Conservation (phyloP, 2,329 filamentous ascomycete genomes). For the Penicillium sp. region DNA sequence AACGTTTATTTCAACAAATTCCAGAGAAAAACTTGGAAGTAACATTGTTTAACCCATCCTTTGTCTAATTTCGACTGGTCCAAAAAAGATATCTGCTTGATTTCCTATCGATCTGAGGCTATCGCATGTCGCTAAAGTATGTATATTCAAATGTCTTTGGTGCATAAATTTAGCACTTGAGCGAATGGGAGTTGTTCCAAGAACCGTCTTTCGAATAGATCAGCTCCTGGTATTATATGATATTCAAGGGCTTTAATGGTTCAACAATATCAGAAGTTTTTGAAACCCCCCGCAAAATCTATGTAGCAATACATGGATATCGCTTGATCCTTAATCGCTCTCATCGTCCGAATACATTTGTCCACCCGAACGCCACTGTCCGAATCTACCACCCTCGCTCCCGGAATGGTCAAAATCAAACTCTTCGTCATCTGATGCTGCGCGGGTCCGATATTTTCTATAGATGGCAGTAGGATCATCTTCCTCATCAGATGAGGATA, state of each 20-base stretch:
- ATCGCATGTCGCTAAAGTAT: no score
- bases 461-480: slow-evolving; percentile 41
- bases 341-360: slow-evolving; percentile 34
- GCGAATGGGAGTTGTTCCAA: no score
- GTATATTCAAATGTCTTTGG: no score
- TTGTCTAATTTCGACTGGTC: no score
- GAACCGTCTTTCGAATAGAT: no score
- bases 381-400: slow-evolving; percentile 29
- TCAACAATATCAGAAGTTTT: no score
- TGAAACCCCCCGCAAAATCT: background rate
- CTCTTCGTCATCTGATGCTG: slow-evolving; percentile 46
- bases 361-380: slow-evolving; percentile 18
- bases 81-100: no score
- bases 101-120: no score
- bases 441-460: slow-evolving; percentile 40
- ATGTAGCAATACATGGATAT: background rate
- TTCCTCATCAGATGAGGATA: slow-evolving; percentile 49
- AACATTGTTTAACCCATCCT: rapidly evolving
- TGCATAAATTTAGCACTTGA: no score
- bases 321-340: background rate
- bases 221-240: no score
- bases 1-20: background rate
- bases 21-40: background rate
- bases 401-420: slow-evolving; percentile 41
- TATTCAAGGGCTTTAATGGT: no score